phyloP scores from a whole-genome alignment of 139 green algal species.

The Limnomonas spitsbergensis region DNA sequence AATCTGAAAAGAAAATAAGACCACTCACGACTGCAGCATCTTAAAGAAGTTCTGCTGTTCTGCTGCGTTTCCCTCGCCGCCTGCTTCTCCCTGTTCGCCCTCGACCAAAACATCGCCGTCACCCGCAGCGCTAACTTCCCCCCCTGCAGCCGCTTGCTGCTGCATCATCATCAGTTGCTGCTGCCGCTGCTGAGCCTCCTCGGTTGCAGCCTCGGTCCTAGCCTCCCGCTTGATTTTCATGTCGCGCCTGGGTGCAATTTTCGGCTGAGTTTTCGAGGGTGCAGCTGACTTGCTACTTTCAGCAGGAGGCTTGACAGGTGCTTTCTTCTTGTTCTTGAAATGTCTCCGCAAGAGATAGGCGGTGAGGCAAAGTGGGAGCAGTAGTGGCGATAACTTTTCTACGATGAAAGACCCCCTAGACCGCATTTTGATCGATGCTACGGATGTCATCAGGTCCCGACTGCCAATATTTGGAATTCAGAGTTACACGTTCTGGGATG shows the following conservation, averaged over 20 bases:
- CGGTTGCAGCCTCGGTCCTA: neutral
- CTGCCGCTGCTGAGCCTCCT: neutral
- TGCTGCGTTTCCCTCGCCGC: neutral
- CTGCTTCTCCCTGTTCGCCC: neutral
- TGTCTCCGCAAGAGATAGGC: neutral
- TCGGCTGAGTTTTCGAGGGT: too few relatives aligned
- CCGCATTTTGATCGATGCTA: neutral
- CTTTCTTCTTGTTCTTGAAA: neutral
- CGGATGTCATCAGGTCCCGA: neutral
- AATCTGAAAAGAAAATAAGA: too few relatives aligned
- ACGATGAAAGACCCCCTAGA: neutral
- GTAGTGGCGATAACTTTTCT: neutral
- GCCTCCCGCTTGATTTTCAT: neutral
- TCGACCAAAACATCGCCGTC: neutral
- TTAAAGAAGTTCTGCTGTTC: constrained; percentile 11
- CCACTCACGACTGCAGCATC: constrained; percentile 20
- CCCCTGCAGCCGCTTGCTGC: neutral
- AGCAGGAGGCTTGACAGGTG: neutral
- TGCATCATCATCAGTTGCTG: neutral
- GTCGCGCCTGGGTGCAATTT: neutral
- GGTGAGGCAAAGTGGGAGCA: neutral
- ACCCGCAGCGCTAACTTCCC: neutral
- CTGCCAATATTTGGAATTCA: neutral
- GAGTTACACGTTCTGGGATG: neutral
- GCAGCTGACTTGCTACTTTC: neutral